Conservation (phyloP, 805 yeast genomes). For the Starmerella bombicola region DNA sequence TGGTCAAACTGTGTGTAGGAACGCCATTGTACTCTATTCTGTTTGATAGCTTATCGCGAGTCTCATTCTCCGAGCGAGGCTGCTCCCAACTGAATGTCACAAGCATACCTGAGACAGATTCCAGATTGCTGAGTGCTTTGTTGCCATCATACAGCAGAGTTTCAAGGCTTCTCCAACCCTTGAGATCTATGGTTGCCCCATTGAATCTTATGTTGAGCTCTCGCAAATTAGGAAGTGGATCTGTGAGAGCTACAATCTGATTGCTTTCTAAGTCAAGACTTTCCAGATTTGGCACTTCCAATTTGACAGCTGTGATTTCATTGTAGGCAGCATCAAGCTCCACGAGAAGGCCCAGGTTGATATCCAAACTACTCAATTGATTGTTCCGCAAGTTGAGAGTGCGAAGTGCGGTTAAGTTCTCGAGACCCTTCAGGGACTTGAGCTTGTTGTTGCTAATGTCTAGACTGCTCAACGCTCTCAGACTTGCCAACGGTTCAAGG, state of each 20-base stretch:
- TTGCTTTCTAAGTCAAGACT: conserved; percentile 18
- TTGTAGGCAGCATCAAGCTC: conserved; percentile 21
- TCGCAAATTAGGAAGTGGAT: conserved; percentile 16
- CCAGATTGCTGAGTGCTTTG: conserved; percentile 8
- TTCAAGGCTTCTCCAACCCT: conserved; percentile 18
- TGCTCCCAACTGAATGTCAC: conserved; percentile 21
- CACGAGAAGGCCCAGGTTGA: conserved; percentile 14
- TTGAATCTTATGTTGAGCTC: conserved; percentile 18
- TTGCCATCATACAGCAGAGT: conserved; percentile 22
- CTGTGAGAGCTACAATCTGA: conserved; percentile 12
- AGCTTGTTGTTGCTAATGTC: conserved; percentile 20
- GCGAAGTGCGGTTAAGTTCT: conserved; percentile 18
- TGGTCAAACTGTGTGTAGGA: conserved; percentile 7
- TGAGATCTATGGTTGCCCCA: conserved; percentile 17
- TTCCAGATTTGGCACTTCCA: conserved; percentile 20
- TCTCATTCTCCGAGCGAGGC: neutral
- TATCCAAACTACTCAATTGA: conserved; percentile 12
- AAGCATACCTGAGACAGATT: conserved; percentile 11
- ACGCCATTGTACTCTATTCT: neutral
- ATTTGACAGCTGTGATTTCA: conserved; percentile 12
- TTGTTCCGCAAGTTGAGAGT: conserved; percentile 18
- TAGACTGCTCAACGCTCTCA: conserved; percentile 20
- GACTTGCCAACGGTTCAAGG: conserved; percentile 16
- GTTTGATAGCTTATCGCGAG: neutral
- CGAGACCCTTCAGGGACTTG: conserved; percentile 16